Evolutionary conservation across 176 grass and related monocot species (phyloP).

Genomic region (Olyra latifolia): DNA sequence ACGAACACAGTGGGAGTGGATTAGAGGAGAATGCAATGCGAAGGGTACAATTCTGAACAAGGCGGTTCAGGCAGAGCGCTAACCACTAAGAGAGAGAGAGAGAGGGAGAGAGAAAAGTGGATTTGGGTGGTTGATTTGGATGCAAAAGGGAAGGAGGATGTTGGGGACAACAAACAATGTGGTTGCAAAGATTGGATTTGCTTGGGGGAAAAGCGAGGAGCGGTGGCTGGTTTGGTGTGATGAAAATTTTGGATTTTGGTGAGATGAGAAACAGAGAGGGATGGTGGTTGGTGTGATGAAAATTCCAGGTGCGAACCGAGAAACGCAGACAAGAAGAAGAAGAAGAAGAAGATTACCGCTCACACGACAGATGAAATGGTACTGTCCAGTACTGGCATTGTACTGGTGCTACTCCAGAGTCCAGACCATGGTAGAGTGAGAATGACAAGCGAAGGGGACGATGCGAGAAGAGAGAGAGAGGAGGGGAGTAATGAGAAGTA

Average conservation of each 20-base stretch:
- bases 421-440: neutral
- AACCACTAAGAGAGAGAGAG: neutral
- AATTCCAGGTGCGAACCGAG: neutral
- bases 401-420: neutral
- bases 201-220: constrained; percentile 34
- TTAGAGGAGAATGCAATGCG: neutral
- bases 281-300: constrained; percentile 20
- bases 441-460: neutral
- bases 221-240: constrained; percentile 44
- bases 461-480: neutral
- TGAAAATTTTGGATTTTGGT: constrained; percentile 41
- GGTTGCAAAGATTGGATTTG: constrained; percentile 39
- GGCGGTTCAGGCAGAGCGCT: neutral
- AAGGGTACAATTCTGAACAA: neutral
- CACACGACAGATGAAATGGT: neutral
- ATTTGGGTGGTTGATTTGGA: constrained; percentile 34
- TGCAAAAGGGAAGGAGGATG: neutral
- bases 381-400: neutral
- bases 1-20: neutral
- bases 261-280: neutral
- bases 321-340: neutral
- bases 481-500: constrained; percentile 47
- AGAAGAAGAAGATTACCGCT: neutral
- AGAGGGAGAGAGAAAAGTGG: neutral
- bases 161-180: constrained; percentile 18